These are phyloP conservation scores for Fragilaria radians DNA, from an alignment of 108 stramenopile species.

Conservation along the genomic window DNA sequence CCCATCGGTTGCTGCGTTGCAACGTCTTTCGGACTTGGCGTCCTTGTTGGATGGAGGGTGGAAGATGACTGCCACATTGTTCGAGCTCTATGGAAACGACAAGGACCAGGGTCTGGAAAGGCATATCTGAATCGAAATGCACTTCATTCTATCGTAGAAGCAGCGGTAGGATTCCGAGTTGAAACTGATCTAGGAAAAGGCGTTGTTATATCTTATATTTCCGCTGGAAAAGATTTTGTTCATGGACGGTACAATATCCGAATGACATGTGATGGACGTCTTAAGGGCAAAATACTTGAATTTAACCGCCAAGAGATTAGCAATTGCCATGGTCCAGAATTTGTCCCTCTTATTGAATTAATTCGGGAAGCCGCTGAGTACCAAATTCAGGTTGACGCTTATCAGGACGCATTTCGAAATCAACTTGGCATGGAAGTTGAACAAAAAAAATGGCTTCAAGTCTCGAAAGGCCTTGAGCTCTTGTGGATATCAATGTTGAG, in stretches of 20 bases:
- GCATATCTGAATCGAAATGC: constrained; percentile 68
- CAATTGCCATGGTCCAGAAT: constrained; percentile 61
- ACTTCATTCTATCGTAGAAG: constrained; percentile 56
- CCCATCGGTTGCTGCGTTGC: constrained; percentile 83
- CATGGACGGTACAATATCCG: constrained; percentile 55
- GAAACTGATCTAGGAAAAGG: constrained; percentile 59
- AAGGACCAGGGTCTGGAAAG: constrained; percentile 51
- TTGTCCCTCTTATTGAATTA: constrained; percentile 76
- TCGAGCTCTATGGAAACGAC: constrained; percentile 70
- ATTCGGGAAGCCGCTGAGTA: constrained; percentile 69
- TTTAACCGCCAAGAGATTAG: constrained; percentile 54
- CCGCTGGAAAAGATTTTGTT: constrained; percentile 44
- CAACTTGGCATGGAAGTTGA: constrained; percentile 9
- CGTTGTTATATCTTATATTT: constrained; percentile 46
- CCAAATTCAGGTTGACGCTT: constrained; percentile 67
- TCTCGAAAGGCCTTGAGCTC: constrained; percentile 59
- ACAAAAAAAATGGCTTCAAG: constrained; percentile 32
- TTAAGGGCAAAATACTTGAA: constrained; percentile 29
- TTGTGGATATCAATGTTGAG: constrained; percentile 68
- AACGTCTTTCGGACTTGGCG: constrained; percentile 77
- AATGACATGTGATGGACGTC: constrained; percentile 28
- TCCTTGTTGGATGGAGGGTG: constrained; percentile 83
- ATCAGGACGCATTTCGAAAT: constrained; percentile 46
- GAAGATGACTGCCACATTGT: constrained; percentile 85
- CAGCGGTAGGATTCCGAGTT: constrained; percentile 75